Percentiles rank a stretch among this genome's conserved stretches.
Evolutionary conservation across 495 filamentous ascomycete species (phyloP).

Genomic region (Xylaria palmicola): DNA sequence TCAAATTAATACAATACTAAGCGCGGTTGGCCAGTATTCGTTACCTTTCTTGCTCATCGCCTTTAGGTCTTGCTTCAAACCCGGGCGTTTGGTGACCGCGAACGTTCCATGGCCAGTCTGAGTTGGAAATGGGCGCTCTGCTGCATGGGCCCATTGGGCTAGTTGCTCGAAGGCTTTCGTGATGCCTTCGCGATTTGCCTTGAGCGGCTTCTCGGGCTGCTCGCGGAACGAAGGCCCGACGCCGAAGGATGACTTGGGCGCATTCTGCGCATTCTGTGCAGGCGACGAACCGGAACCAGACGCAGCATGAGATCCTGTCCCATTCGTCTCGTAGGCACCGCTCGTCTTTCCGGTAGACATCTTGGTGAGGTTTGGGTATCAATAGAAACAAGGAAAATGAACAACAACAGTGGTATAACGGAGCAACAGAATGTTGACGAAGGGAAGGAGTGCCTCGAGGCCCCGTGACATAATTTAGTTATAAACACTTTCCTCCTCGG

Average conservation of each 20-base stretch:
- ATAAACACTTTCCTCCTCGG: constrained; percentile 2
- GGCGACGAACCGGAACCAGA: constrained; percentile 1
- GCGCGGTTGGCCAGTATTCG: too few species aligned
- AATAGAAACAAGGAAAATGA: not conserved
- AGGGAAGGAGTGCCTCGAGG: too few species aligned
- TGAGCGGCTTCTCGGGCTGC: constrained; percentile 23
- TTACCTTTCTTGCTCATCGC: constrained; percentile 47
- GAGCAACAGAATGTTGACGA: not conserved
- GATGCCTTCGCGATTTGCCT: constrained; percentile 40
- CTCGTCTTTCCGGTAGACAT: constrained; percentile 21
- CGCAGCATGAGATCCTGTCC: constrained; percentile 1
- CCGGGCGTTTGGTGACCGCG: constrained; percentile 38
- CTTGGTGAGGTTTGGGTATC: constrained; percentile 7
- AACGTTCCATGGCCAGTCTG: constrained; percentile 63
- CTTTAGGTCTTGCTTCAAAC: constrained; percentile 63
- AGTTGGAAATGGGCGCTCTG: constrained; percentile 62
- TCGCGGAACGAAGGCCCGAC: constrained; percentile 18
- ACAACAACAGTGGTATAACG: not conserved
- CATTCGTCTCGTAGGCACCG: constrained; percentile 12
- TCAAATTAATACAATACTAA: constrained; percentile 6
- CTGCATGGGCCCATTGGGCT: constrained; percentile 64
- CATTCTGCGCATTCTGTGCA: not conserved
- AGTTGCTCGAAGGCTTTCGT: constrained; percentile 57
- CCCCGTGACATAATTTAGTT: not conserved
- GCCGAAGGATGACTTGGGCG: not conserved